phyloP scores from a whole-genome alignment of 179 eudicot genomes.

The Spinacia oleracea region DNA sequence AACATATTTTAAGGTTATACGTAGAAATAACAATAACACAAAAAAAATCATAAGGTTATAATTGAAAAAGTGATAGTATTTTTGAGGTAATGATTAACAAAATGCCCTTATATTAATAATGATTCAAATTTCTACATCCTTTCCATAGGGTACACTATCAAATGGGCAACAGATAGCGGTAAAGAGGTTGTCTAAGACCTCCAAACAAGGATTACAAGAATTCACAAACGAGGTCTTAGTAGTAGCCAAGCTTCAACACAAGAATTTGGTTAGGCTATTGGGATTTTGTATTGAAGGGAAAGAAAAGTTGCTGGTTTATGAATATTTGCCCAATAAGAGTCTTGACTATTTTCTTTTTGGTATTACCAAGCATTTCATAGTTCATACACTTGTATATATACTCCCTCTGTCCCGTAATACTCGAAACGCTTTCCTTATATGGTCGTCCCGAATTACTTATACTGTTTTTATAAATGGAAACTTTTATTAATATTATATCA shows the following conservation, averaged over 20 bases:
- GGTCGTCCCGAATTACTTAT: no score
- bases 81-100: no score
- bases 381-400: no score
- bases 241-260: conserved; percentile 32
- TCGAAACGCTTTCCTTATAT: no score
- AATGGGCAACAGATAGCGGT: conserved; percentile 29
- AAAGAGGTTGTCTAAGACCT: conserved; percentile 21
- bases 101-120: no score
- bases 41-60: no score
- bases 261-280: conserved; percentile 20
- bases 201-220: conserved; percentile 15
- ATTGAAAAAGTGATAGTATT: no score
- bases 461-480: no score
- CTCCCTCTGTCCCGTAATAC: no score
- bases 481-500: no score
- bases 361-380: background rate
- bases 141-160: conserved; percentile 12
- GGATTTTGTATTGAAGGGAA: conserved; percentile 26
- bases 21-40: no score
- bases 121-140: background rate
- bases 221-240: conserved; percentile 23
- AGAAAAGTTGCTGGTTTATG: conserved; percentile 26
- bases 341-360: conserved; percentile 25
- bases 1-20: no score
- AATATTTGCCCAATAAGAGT: conserved; percentile 24